A percentile compares a stretch with the other conserved stretches of the same genome.
These are phyloP conservation scores for Xylaria curta DNA, from an alignment of 495 filamentous ascomycete species.

Conservation along the genomic window DNA sequence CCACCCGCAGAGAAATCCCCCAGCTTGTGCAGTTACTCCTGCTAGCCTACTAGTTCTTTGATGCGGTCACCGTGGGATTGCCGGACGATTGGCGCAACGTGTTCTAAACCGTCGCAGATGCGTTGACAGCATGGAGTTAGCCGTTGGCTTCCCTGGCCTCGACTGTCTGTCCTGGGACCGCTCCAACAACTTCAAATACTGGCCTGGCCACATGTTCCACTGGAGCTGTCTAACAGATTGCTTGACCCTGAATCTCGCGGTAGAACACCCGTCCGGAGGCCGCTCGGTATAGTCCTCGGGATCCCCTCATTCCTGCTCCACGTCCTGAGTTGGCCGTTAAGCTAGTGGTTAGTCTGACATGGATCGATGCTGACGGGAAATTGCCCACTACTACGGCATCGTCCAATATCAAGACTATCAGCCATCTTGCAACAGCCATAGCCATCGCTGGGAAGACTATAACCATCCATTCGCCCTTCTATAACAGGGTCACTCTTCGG, in stretches of 20 bases:
- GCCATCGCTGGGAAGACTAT: slow-evolving; percentile 45
- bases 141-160: slow-evolving; percentile 32
- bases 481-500: slow-evolving; percentile 40
- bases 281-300: slow-evolving; percentile 52
- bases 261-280: slow-evolving; percentile 44
- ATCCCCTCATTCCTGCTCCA: slow-evolving; percentile 66
- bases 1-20: slow-evolving; percentile 38
- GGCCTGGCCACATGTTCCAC: slow-evolving; percentile 47
- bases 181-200: slow-evolving; percentile 38
- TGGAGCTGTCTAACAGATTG: slow-evolving; percentile 56
- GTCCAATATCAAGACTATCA: slow-evolving; percentile 53
- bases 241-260: slow-evolving; percentile 46
- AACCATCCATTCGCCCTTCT: slow-evolving; percentile 47
- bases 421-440: slow-evolving; percentile 62
- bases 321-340: slow-evolving; percentile 44
- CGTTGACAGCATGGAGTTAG: slow-evolving; percentile 56
- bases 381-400: slow-evolving; percentile 39
- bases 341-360: slow-evolving; percentile 62
- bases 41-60: slow-evolving; percentile 39
- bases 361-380: slow-evolving; percentile 48
- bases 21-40: slow-evolving; percentile 45
- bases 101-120: slow-evolving; percentile 39
- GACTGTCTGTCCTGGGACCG: slow-evolving; percentile 23
- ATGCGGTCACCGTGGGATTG: slow-evolving; percentile 40
- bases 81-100: slow-evolving; percentile 40